Evolutionary conservation across 2,329 filamentous ascomycete genomes (phyloP), one percentile per base, ranked within the genome.

Genomic region (Fusarium devonianum): DNA sequence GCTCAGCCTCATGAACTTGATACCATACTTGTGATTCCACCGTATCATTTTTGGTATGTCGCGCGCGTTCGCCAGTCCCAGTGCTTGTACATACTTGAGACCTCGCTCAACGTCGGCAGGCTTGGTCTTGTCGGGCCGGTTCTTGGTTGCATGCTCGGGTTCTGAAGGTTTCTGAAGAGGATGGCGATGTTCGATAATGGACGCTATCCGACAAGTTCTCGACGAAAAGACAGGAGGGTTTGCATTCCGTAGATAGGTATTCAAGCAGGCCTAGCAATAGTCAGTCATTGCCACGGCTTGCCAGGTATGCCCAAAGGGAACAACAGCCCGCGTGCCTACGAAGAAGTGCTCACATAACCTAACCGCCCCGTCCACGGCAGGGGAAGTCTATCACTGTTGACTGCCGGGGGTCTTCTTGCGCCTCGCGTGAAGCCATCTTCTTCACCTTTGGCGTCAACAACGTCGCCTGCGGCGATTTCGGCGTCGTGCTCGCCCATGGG

Each of bases 1-100:
- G 61, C 90, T 96, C 14, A 97, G 77, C 1, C 93, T 84, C 83
- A 97, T 84, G 69, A 97, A 97, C 61, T 86, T 92, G 72, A 97
- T 97, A 28, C 88, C 87, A 58, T 93, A 97, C 60, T 85, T 89
- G 58, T 95, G 87, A 66, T 97, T 97, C 93, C 93, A 97, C 2
- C 85, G 82, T 7, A 97, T 66, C 84, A 97, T 90, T 71, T 95
- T 96, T 48, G 81, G 74, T 22, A 97, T 84, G 63, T 97, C 93
- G 29, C 83, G 80, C 1, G 89, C 88, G 70, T 97, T 97, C 12
- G 89, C 84, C 9, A 96, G 70, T 0, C 92, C 90, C 2, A 97
- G 71, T 0, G 82, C 78, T 69, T 96, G 85, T 0, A 97, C 84
- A 58, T 88, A 96, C 52, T 77, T 78, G 50, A 85, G 80, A 1